Evolutionary conservation across 352 stramenopile genomes (phyloP), one percentile per base, ranked within the genome.

Genomic region (Globisporangium splendens): DNA sequence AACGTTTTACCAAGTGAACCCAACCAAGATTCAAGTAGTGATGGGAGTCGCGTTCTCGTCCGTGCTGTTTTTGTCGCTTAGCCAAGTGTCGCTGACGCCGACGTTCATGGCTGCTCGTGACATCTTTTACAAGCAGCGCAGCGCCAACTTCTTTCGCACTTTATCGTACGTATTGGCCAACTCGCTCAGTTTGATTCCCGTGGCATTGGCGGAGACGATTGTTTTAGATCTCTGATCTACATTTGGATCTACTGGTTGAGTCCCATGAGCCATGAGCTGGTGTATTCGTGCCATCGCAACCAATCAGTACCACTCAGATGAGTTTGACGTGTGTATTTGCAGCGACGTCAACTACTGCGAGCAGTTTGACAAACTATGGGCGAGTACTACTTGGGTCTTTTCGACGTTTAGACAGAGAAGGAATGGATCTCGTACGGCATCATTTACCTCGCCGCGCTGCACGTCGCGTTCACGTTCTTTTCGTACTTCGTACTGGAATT

Each of bases 41-140:
- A 76, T 96, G 49, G 88, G 91, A 35, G 72, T 96, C 33, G 63
- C 96, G 11, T 97, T 96, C 54, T 70, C 88, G 41, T 75, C 70
- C 13, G 69, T 96, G 28, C 71, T 97, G 35, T 96, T 94, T 62
- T 69, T 94, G 21, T 75, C 69, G 3, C 62, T 97, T 43, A 82
- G 85, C 35, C 78, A 89, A 46, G 80, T 89, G 46, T 65, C 86
- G 5, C 79, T 89, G 63, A 59, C 97, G 21, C 75, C 87, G 22
- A 84, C 76, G 18, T 91, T 96, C 56, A 89, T 91, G 55, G 68
- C 88, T 24, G 70, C 72, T 0, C 76, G 77, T 7, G 70, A 62
- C 17, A 61, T 4, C 96, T n/a, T 94, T 63, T 96, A 96, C 75
- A 96, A 96, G 61, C 89, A 97, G 54, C 75, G 77, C 13, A 80